phyloP scores from a whole-genome alignment of 2,329 filamentous ascomycete genomes.

The Scedosporium dehoogii region DNA sequence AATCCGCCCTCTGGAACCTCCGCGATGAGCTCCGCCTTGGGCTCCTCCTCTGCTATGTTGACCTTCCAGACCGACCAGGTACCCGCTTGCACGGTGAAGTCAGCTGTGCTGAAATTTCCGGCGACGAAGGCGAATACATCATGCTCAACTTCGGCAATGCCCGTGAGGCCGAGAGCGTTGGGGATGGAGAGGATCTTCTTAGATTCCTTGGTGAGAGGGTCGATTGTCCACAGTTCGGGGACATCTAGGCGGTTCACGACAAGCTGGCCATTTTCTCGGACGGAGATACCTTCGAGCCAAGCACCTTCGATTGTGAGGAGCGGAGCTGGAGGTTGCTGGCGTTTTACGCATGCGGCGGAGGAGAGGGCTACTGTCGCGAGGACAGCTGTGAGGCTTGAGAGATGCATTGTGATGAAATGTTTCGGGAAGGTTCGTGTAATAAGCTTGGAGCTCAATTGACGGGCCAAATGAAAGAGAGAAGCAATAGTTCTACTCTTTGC shows the following conservation, averaged over 20 bases:
- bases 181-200: constrained; percentile 10
- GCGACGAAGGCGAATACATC: constrained; percentile 13
- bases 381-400: background rate
- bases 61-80: constrained; percentile 10
- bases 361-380: background rate
- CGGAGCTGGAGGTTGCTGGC: background rate
- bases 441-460: too few relatives aligned
- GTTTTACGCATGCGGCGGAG: background rate
- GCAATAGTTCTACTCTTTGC: too few relatives aligned
- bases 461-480: too few relatives aligned
- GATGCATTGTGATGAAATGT: background rate
- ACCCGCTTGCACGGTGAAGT: constrained; percentile 6
- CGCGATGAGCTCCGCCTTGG: constrained; percentile 2
- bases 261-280: constrained; percentile 12
- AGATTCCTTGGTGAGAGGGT: constrained; percentile 2
- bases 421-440: too few relatives aligned
- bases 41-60: constrained; percentile 7
- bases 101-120: constrained; percentile 9
- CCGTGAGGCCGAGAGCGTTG: constrained; percentile 8
- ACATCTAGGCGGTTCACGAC: constrained; percentile 12
- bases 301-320: background rate
- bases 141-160: constrained; percentile 12
- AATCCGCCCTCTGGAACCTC: constrained; percentile 8
- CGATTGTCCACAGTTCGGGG: constrained; percentile 10
- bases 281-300: constrained; percentile 14